phyloP scores from a whole-genome alignment of 2,329 filamentous ascomycete species.

The Xylariaceae sp. region DNA sequence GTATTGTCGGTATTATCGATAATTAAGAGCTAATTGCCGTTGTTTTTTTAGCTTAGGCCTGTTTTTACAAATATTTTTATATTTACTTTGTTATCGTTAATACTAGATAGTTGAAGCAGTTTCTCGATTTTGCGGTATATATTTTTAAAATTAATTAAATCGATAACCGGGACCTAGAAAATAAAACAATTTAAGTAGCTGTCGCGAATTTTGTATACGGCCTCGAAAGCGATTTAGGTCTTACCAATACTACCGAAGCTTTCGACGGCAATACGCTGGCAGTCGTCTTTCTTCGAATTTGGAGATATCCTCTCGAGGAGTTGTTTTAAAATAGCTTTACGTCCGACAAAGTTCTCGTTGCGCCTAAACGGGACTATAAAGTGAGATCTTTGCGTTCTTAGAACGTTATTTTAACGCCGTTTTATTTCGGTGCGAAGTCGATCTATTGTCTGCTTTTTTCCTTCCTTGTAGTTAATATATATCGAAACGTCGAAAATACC shows the following conservation, averaged over 20 bases:
- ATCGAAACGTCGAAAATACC: constrained; percentile 1
- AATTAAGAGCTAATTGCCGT: not conserved
- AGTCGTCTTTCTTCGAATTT: not conserved
- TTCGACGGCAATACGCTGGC: not conserved
- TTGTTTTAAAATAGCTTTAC: not conserved
- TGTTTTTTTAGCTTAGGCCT: not conserved
- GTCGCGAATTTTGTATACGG: not conserved
- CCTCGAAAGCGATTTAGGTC: not conserved
- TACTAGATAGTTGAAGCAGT: not conserved
- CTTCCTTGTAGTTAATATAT: not conserved
- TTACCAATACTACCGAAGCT: not conserved
- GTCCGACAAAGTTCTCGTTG: not conserved
- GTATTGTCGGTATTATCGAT: not conserved
- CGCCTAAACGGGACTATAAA: not conserved
- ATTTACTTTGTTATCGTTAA: not conserved
- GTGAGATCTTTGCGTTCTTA: not conserved
- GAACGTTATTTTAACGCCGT: too few species aligned
- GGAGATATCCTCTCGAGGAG: not conserved
- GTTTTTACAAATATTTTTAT: too few species aligned
- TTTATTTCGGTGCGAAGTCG: too few species aligned
- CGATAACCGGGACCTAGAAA: not conserved
- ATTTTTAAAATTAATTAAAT: not conserved
- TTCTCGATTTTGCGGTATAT: not conserved
- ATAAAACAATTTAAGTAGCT: not conserved
- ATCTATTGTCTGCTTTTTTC: not conserved